Base-by-base conservation (phyloP, 148 eudicot genomes). In the Gaultheria prostrata region DNA sequence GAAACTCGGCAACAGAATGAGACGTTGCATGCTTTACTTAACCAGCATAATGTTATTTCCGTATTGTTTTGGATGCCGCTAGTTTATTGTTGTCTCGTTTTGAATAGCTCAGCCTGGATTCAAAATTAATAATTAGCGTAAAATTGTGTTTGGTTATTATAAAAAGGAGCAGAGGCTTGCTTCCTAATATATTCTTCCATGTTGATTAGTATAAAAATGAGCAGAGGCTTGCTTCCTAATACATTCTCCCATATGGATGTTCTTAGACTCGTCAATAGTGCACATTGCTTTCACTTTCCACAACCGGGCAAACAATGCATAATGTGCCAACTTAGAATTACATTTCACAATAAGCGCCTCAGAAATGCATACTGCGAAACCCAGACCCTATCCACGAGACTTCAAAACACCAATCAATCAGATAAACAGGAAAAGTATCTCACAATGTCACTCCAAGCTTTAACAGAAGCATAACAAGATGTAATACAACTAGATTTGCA, bases 1-100 rank as follows among this genome's bases (percentile, higher is more conserved):
- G 67, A 57, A 71, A 90, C 83, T 76, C 86, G 82, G 82, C 93
- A 76, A 84, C 83, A 63, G 90, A 79, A 76, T 92, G 84, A 93
- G 88, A 87, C 63, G 43, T 30, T 4, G 20, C 69, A 5, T n/a
- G 15, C 18, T 81, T 10, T 48, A 13, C 8, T 14, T 28, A 0
- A 14, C 39, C 0, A 7, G 72, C 72, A 67, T 28, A 67, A 67
- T 67, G 72, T 30, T 67, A 35, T 67, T 28, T 67, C 8, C 0
- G 2, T 28, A 1, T 4, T 28, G 39, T 5, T 28, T 30, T 10
- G 8, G 8, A 67, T 28, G 18, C 72, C 0, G 1, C 15, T 12
- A 12, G 39, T 67, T 67, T 67, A 30, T 1, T 28, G 28, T 30
- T 67, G 72, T 67, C 28, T 28, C 26, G 18, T 28, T 35, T 67